Conservation (phyloP, 768 basidiomycete genomes). For the Epithele typhae region DNA sequence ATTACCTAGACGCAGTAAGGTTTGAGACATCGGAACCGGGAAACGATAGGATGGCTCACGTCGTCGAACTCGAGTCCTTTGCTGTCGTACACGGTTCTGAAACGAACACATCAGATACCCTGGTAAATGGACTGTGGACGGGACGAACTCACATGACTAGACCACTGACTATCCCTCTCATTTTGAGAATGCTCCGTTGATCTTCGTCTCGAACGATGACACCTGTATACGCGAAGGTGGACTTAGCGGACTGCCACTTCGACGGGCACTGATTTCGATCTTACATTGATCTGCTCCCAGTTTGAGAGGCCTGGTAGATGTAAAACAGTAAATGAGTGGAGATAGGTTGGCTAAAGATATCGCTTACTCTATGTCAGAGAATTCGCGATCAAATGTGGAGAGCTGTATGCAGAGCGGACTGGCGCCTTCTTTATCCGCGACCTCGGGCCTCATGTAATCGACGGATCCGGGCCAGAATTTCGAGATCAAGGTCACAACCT, state of each 20-base stretch:
- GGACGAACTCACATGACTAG: conserved; percentile 48
- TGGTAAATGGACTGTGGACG: neutral
- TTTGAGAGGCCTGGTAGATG: no score
- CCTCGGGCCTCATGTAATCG: conserved; percentile 52
- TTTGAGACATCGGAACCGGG: no score
- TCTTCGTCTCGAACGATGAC: neutral
- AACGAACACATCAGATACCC: no score
- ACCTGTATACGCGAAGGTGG: no score
- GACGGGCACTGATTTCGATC: no score
- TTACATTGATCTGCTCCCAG: no score
- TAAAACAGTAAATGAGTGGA: no score
- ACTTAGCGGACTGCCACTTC: no score
- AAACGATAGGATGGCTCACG: conserved; percentile 24
- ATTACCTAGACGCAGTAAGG: no score
- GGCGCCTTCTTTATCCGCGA: no score
- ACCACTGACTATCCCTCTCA: conserved; percentile 37
- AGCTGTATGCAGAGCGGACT: no score
- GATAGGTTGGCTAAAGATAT: conserved; percentile 24
- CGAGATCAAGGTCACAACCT: conserved; percentile 54
- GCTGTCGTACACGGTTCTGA: conserved; percentile 56
- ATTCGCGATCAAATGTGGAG: conserved; percentile 48
- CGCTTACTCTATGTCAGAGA: conserved; percentile 41
- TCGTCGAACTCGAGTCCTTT: conserved; percentile 68
- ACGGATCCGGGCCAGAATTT: conserved; percentile 61
- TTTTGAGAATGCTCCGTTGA: neutral